phyloP scores from a whole-genome alignment of 306 rosid species.

The Spatholobus suberectus region DNA sequence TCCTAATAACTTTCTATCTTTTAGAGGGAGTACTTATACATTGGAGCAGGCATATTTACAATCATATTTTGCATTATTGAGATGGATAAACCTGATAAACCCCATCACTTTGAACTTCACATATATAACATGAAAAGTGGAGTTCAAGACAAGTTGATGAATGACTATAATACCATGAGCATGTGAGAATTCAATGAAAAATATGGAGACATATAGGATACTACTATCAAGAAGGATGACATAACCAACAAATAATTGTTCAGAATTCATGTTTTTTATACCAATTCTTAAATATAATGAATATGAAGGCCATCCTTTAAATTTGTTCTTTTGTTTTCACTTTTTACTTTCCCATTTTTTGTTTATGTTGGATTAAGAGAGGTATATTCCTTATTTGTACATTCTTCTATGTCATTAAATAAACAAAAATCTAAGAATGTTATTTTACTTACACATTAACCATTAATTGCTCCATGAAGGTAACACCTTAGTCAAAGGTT shows the following conservation, averaged over 20 bases:
- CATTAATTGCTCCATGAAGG: conserved; percentile 23
- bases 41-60: conserved; percentile 81
- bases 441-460: conserved; percentile 7
- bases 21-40: conserved; percentile 88
- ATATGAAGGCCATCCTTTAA: conserved; percentile 15
- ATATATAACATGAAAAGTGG: conserved; percentile 95
- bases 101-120: conserved; percentile 94
- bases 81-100: conserved; percentile 95
- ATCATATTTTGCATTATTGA: conserved; percentile 86
- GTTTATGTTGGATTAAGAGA: conserved; percentile 24
- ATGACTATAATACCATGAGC: conserved; percentile 88
- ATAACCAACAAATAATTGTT: conserved; percentile 55
- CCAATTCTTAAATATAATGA: conserved; percentile 30
- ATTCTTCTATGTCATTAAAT: neutral
- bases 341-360: neutral
- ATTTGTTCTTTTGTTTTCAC: neutral
- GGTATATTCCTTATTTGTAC: conserved; percentile 17
- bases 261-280: neutral
- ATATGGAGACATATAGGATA: conserved; percentile 94
- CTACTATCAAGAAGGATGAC: conserved; percentile 75
- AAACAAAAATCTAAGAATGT: neutral
- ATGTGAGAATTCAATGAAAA: conserved; percentile 96
- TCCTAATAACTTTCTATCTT: conserved; percentile 18
- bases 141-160: conserved; percentile 88
- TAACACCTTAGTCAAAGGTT: neutral